Conservation (phyloP, 805 yeast genomes). For the Millerozyma miso region DNA sequence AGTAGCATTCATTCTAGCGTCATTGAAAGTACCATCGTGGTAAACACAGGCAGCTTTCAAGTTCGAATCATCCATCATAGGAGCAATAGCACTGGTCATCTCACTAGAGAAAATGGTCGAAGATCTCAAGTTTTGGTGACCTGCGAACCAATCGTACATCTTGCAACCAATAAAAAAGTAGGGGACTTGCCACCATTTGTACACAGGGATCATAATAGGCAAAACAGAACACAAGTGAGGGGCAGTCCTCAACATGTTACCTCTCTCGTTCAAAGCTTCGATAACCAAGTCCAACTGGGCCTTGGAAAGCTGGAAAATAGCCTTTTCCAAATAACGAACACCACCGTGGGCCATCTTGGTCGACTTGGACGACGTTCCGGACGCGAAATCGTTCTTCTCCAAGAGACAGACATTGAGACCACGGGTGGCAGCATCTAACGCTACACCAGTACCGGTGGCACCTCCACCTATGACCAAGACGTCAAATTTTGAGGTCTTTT, state of each 20-base stretch:
- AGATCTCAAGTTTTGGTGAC: conserved; percentile 74
- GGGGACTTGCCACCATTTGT: conserved; percentile 93
- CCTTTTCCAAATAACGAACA: conserved; percentile 91
- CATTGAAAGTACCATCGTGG: conserved; percentile 94
- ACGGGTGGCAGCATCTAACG: conserved; percentile 85
- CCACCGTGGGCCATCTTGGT: conserved; percentile 98
- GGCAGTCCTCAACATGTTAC: conserved; percentile 81
- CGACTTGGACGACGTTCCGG: conserved; percentile 90
- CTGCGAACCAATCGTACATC: conserved; percentile 90
- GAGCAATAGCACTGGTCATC: conserved; percentile 70
- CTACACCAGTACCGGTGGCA: conserved; percentile 92
- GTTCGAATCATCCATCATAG: conserved; percentile 73
- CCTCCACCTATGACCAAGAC: conserved; percentile 93
- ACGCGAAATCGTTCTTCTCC: conserved; percentile 85
- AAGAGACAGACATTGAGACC: conserved; percentile 85
- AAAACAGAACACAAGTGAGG: conserved; percentile 84
- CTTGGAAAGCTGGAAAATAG: conserved; percentile 86
- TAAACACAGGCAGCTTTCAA: conserved; percentile 89
- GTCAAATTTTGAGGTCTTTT: conserved; percentile 54
- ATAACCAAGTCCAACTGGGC: conserved; percentile 85
- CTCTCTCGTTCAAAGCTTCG: conserved; percentile 85
- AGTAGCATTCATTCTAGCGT: conserved; percentile 83
- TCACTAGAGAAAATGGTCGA: conserved; percentile 69
- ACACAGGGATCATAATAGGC: conserved; percentile 95
- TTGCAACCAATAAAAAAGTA: conserved; percentile 90